Evolutionary conservation across 352 stramenopile species (phyloP).

Genomic region (Pythium guiyangense): DNA sequence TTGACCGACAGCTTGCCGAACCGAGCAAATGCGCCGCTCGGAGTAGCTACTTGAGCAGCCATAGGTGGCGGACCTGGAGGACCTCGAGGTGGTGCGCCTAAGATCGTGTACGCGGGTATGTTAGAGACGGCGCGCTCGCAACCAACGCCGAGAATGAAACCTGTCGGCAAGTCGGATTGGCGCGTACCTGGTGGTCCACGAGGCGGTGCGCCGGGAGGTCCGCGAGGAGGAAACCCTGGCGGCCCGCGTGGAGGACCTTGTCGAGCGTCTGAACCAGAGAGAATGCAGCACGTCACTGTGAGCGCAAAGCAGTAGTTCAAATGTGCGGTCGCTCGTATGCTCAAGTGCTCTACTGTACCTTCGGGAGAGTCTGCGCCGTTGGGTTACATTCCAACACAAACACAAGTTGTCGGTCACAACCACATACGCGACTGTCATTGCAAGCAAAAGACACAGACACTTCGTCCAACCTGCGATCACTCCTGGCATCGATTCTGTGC

Average conservation of each 20-base stretch:
- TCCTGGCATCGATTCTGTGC: too few species aligned
- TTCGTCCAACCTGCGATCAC: too few species aligned
- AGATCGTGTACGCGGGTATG: neutral
- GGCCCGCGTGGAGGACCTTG: constrained; percentile 4
- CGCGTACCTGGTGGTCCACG: constrained; percentile 7
- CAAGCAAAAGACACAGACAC: too few species aligned
- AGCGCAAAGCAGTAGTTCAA: neutral
- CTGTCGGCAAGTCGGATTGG: neutral
- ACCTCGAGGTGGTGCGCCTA: constrained; percentile 15
- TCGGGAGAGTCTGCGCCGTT: constrained; percentile 3
- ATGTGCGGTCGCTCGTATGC: neutral
- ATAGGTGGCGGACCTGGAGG: constrained; percentile 8
- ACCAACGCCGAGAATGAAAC: neutral
- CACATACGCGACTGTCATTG: too few species aligned
- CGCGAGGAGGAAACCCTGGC: constrained; percentile 8
- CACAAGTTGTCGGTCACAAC: too few species aligned
- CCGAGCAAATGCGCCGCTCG: constrained; percentile 60
- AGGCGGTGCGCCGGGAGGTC: constrained; percentile 9
- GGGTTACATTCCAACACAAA: too few species aligned
- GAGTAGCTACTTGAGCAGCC: constrained; percentile 14
- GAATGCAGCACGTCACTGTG: neutral
- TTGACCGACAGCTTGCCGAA: constrained; percentile 92
- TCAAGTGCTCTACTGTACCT: constrained; percentile 2
- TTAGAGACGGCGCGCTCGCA: neutral
- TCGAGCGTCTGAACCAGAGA: neutral